Evolutionary conservation across 2,329 filamentous ascomycete species (phyloP).

Genomic region (Zasmidium angulare): DNA sequence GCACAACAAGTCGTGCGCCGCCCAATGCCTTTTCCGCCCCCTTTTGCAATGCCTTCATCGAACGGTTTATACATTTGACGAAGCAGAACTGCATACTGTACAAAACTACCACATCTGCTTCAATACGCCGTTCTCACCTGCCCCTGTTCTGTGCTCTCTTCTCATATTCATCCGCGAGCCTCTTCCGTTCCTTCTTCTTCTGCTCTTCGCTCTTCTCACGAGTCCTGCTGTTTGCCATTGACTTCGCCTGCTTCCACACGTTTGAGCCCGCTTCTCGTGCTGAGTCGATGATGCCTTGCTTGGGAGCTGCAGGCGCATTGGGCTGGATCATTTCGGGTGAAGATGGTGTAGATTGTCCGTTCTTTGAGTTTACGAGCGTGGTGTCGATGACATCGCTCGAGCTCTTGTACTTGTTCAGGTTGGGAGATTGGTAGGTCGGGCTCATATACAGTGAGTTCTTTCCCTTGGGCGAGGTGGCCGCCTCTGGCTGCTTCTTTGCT

Average conservation of each 20-base stretch:
- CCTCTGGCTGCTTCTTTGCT: slow-evolving; percentile 2
- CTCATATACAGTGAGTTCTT: slow-evolving; percentile 23
- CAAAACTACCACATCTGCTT: too few species aligned
- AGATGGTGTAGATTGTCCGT: not conserved
- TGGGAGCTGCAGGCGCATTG: not conserved
- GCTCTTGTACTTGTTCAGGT: slow-evolving; percentile 7
- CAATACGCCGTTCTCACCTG: too few species aligned
- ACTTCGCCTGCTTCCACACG: not conserved
- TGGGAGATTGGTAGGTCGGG: slow-evolving; percentile 20
- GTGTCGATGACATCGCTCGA: slow-evolving; percentile 17
- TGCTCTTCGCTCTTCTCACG: slow-evolving; percentile 6
- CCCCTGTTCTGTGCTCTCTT: slow-evolving; percentile 17
- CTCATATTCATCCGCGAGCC: slow-evolving; percentile 32
- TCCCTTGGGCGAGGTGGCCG: slow-evolving; percentile 7
- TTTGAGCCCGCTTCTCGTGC: not conserved
- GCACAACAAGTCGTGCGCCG: not conserved
- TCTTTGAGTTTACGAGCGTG: slow-evolving; percentile 11
- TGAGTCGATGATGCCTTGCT: slow-evolving; percentile 12
- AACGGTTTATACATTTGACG: not conserved
- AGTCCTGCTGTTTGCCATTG: not conserved
- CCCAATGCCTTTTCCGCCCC: not conserved
- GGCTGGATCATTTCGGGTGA: slow-evolving; percentile 21
- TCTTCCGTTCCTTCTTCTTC: slow-evolving; percentile 18
- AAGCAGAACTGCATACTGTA: not conserved
- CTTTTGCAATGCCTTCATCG: not conserved